phyloP scores from a whole-genome alignment of 768 basidiomycete genomes.

The Termitomyces sp. region DNA sequence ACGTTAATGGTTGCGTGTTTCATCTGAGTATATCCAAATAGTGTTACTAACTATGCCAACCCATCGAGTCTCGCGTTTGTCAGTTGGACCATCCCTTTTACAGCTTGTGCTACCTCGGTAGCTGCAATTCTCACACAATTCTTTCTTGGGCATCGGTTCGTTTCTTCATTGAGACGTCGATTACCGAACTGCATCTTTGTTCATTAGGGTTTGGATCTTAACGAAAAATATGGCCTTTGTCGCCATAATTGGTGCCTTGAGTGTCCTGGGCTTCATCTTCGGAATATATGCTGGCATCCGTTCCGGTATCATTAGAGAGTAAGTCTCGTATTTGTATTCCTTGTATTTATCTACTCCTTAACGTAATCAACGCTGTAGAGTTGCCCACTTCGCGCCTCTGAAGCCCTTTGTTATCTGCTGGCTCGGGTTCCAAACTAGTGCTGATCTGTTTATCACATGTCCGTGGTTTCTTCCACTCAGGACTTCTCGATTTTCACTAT shows the following conservation, averaged over 20 bases:
- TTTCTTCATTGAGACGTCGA: background rate
- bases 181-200: background rate
- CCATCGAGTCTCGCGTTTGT: constrained; percentile 29
- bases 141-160: constrained; percentile 42
- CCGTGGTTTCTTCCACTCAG: constrained; percentile 5
- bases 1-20: background rate
- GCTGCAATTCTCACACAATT: constrained; percentile 46
- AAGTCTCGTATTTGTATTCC: constrained; percentile 9
- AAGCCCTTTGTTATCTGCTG: constrained; percentile 39
- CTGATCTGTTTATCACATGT: constrained; percentile 44
- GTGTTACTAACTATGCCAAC: constrained; percentile 36
- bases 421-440: constrained; percentile 39
- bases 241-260: constrained; percentile 30
- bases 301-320: constrained; percentile 38
- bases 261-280: constrained; percentile 35
- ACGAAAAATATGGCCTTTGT: constrained; percentile 31
- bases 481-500: background rate
- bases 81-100: constrained; percentile 48
- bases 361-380: constrained; percentile 20
- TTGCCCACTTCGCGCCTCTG: constrained; percentile 36
- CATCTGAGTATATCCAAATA: constrained; percentile 13
- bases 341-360: background rate
- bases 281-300: constrained; percentile 38
- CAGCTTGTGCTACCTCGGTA: constrained; percentile 39
- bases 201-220: constrained; percentile 27